These are phyloP conservation scores for Eucalyptus regnans DNA, from an alignment of 345 rosid genomes.

Conservation along the genomic window DNA sequence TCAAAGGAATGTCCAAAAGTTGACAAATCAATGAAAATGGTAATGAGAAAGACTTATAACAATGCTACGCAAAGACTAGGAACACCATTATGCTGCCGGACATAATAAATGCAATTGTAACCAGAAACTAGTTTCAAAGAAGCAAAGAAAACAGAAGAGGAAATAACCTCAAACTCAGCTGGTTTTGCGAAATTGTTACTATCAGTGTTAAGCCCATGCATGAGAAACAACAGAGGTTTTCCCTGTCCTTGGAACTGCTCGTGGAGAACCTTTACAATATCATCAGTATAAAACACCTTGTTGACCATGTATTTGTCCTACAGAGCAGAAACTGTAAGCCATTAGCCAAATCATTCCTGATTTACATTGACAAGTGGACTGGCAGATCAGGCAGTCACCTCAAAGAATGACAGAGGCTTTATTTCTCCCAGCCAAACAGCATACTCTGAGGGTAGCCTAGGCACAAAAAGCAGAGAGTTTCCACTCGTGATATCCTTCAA, in stretches of 20 bases:
- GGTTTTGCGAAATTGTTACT: slow-evolving; percentile 76
- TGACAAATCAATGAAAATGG: background rate
- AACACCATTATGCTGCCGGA: background rate
- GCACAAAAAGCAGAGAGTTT: slow-evolving; percentile 68
- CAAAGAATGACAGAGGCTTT: slow-evolving; percentile 44
- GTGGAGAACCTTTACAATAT: slow-evolving; percentile 39
- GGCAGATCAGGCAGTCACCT: slow-evolving; percentile 24
- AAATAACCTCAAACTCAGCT: slow-evolving; percentile 65
- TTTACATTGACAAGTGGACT: background rate
- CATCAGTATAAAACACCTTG: slow-evolving; percentile 59
- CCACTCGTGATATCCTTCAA: slow-evolving; percentile 76
- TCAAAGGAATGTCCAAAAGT: background rate
- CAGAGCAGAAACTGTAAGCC: slow-evolving; percentile 1
- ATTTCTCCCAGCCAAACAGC: slow-evolving; percentile 95
- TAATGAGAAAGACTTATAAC: background rate
- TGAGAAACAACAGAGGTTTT: slow-evolving; percentile 56
- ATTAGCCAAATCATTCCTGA: background rate
- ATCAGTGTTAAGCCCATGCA: slow-evolving; percentile 88
- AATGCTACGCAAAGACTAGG: background rate
- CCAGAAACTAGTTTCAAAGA: background rate
- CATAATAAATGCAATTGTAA: background rate
- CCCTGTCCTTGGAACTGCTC: slow-evolving; percentile 42
- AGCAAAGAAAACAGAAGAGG: background rate
- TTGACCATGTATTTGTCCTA: slow-evolving; percentile 73
- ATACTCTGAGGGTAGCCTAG: slow-evolving; percentile 69